phyloP scores from a whole-genome alignment of 371 early-diverging fungal genomes.

The Lichtheimia ramosa region DNA sequence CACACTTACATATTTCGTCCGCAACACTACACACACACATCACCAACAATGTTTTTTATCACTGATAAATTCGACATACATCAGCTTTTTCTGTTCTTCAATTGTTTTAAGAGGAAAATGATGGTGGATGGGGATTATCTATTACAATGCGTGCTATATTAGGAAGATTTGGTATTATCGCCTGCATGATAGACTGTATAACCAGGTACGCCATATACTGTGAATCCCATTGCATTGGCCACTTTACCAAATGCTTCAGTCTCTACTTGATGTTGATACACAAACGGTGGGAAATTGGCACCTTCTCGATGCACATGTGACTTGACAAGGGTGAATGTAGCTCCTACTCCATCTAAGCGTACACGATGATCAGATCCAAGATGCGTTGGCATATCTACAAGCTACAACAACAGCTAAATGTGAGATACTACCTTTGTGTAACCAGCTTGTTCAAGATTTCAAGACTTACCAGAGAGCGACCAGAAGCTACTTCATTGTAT shows the following conservation, averaged over 20 bases:
- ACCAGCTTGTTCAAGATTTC: not conserved
- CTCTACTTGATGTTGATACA: constrained; percentile 59
- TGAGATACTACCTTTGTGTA: constrained; percentile 18
- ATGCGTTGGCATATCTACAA: constrained; percentile 49
- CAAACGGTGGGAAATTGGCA: constrained; percentile 54
- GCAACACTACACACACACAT: too few relatives aligned
- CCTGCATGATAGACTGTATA: constrained; percentile 39
- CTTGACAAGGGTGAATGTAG: constrained; percentile 56
- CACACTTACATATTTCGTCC: not conserved
- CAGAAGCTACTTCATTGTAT: constrained; percentile 6
- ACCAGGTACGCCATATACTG: constrained; percentile 52
- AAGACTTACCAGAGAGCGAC: constrained; percentile 14
- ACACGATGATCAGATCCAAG: constrained; percentile 28
- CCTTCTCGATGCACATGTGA: constrained; percentile 58
- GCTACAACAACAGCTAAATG: constrained; percentile 23
- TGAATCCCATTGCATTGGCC: constrained; percentile 55
- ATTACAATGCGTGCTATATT: too few relatives aligned
- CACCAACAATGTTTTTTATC: too few relatives aligned
- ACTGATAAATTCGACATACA: too few relatives aligned
- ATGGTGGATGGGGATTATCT: too few relatives aligned
- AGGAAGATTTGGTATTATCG: too few relatives aligned
- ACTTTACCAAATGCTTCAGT: constrained; percentile 69
- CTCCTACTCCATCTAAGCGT: constrained; percentile 60
- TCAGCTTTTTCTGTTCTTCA: too few relatives aligned
- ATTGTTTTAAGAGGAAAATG: too few relatives aligned